Percentiles rank a stretch among this genome's conserved stretches.
Conservation (phyloP, 768 basidiomycete genomes). For the Agaricus blazei region DNA sequence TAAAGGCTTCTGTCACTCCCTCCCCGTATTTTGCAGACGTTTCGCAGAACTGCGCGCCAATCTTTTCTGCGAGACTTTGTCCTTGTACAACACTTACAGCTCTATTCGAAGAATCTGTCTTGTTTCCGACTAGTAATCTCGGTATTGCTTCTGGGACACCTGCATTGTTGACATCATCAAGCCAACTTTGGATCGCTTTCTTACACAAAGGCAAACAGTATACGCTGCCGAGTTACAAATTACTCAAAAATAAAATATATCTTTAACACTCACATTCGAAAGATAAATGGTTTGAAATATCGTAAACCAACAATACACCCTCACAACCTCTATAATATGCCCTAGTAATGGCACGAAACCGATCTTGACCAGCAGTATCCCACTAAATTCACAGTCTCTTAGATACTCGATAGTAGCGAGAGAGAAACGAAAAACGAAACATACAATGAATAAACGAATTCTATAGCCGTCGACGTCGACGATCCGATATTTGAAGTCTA, state of each 20-base stretch:
- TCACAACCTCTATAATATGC: constrained; percentile 6
- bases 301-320: constrained; percentile 4
- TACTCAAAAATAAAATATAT: too few species aligned
- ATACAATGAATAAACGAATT: not conserved
- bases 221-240: too few species aligned
- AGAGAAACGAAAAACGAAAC: not conserved
- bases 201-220: too few species aligned
- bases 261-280: not conserved
- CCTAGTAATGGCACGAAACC: not conserved
- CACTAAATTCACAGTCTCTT: not conserved
- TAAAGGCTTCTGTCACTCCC: constrained; percentile 1
- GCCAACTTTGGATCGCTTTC: constrained; percentile 1
- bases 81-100: constrained; percentile 1
- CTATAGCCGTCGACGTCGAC: constrained; percentile 1
- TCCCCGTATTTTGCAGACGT: constrained; percentile 7
- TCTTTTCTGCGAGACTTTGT: not conserved
- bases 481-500: constrained; percentile 4
- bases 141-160: not conserved
- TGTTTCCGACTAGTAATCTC: constrained; percentile 6
- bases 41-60: constrained; percentile 4
- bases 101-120: not conserved
- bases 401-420: too few species aligned
- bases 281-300: constrained; percentile 4
- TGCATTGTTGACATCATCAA: not conserved
- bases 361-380: constrained; percentile 9